Evolutionary conservation across 2,329 filamentous ascomycete genomes (phyloP), one percentile per base, ranked within the genome.

Genomic region (Nemania bipapillata): DNA sequence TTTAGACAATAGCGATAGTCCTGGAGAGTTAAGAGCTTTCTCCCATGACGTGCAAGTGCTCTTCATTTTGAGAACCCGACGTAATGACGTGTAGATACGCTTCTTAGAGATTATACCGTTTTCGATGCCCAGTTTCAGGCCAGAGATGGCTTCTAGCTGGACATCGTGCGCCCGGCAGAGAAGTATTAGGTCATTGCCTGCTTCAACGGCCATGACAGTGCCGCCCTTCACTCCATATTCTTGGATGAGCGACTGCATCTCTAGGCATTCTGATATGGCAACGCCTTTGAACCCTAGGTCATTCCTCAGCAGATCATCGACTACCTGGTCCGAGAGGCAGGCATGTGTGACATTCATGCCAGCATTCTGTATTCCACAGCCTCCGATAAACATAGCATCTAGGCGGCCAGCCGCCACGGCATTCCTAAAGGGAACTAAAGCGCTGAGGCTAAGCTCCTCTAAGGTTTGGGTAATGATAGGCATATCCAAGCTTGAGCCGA

Each of bases 171-270:
- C 94, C 52, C 94, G 90, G 75, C 94, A 98, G 1, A 97, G 87
- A 5, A 97, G 86, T 4, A 97, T 89, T 61, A 98, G 84, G 79
- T 99, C 96, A 77, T 96, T 98, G 15, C 96, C 96, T 35, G 96
- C 95, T 79, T 97, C 96, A 58, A 97, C 92, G 3, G 96, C 96
- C 94, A 97, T 97, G 74, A 98, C 93, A 0, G 95, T 97, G 12
- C 96, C 96, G 47, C 96, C 95, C 73, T 95, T 94, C 20, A 99
- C 94, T n/a, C 95, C 95, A 57, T 98, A 96, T 75, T 97, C 96
- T 77, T 97, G 93, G 72, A 93, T 96, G 8, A 98, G 86, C 0
- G 94, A 94, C 77, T 97, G 94, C 95, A 98, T 98, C 79, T 97
- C 95, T 7, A 98, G 83, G 73, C 95, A 98, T 77, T 98, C 95